A percentile compares a stretch with the other conserved stretches of the same genome.
Conservation (phyloP, 371 early-diverging fungal species). For the Mortierella sp. region DNA sequence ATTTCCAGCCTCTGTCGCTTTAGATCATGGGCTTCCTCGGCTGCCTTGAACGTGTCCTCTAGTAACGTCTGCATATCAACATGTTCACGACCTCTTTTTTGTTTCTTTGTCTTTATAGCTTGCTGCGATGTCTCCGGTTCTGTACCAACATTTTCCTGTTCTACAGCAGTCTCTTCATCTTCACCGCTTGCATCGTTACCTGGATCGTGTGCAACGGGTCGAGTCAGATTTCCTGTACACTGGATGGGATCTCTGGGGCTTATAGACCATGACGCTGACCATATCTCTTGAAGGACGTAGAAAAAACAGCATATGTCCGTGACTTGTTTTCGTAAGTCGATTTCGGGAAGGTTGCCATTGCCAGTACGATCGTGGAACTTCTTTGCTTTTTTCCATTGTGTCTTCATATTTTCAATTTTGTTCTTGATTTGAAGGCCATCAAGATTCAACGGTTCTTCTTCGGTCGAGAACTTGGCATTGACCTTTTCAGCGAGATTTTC, state of each 20-base stretch:
- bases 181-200: not conserved
- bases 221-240: constrained; percentile 4
- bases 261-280: constrained; percentile 8
- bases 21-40: not conserved
- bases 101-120: not conserved
- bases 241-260: constrained; percentile 5
- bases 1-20: constrained; percentile 4
- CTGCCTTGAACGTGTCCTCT: not conserved
- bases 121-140: not conserved
- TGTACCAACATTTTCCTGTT: not conserved
- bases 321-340: not conserved
- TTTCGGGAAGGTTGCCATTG: constrained; percentile 1
- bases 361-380: not conserved
- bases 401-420: constrained; percentile 18
- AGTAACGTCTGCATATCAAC: not conserved
- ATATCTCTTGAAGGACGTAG: constrained; percentile 1
- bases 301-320: constrained; percentile 4
- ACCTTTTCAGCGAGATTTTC: constrained; percentile 7
- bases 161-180: not conserved
- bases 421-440: constrained; percentile 13
- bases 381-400: not conserved
- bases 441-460: not conserved
- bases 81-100: not conserved
- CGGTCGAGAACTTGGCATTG: constrained; percentile 9
- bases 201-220: not conserved